phyloP scores from a whole-genome alignment of 164 flowering plant genomes.

The Akebia trifoliata region DNA sequence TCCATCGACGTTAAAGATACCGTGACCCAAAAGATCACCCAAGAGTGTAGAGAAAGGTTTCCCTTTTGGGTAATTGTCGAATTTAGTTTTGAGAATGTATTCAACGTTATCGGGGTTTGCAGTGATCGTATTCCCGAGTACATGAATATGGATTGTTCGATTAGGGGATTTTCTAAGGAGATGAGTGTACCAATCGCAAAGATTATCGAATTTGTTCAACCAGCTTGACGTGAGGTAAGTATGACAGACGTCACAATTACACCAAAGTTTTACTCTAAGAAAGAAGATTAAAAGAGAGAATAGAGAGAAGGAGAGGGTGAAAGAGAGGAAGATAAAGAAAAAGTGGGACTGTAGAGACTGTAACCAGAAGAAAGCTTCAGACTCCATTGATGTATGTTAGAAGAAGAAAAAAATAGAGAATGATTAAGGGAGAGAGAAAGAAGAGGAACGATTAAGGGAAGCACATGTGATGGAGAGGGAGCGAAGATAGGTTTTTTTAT shows the following conservation, averaged over 20 bases:
- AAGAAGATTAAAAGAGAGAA: constrained; percentile 28
- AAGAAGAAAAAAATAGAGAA: too few species aligned
- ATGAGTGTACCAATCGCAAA: constrained; percentile 63
- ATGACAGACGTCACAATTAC: constrained; percentile 50
- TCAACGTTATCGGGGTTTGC: constrained; percentile 72
- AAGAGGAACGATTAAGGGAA: too few species aligned
- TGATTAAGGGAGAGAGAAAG: too few species aligned
- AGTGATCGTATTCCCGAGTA: constrained; percentile 58
- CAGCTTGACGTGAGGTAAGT: constrained; percentile 36
- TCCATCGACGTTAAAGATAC: constrained; percentile 83
- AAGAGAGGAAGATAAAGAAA: constrained; percentile 30
- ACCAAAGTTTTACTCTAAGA: constrained; percentile 29
- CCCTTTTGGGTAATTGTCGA: constrained; percentile 84
- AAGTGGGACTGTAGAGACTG: background rate
- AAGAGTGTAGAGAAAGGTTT: constrained; percentile 47
- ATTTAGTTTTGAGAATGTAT: constrained; percentile 62
- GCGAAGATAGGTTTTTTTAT: too few species aligned
- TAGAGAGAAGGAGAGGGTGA: constrained; percentile 25
- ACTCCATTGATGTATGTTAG: too few species aligned
- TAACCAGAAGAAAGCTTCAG: too few species aligned
- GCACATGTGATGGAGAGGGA: too few species aligned
- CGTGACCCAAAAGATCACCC: constrained; percentile 70
- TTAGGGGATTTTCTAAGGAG: constrained; percentile 47
- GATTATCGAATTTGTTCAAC: constrained; percentile 42
- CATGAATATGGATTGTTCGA: constrained; percentile 54